Evolutionary conservation across 1,284 basidiomycete species (phyloP).

Genomic region (Anthracocystis walkeri): DNA sequence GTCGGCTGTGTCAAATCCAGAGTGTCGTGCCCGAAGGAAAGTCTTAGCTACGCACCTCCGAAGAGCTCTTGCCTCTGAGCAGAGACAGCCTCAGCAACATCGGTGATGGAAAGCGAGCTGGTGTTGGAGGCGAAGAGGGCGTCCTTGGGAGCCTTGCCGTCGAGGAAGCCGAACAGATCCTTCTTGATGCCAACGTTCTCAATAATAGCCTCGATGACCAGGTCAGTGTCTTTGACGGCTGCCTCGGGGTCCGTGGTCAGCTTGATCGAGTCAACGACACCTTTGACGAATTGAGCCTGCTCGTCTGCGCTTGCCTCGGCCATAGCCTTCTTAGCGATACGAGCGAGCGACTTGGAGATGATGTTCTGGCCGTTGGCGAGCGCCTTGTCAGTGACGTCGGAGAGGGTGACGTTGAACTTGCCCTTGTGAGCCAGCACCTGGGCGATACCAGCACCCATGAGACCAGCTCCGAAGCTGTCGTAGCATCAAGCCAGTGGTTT

Average conservation of each 20-base stretch:
- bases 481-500: background rate
- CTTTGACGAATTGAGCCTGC: constrained; percentile 68
- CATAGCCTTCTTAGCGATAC: constrained; percentile 73
- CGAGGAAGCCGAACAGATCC: constrained; percentile 73
- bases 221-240: constrained; percentile 72
- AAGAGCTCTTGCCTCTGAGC: constrained; percentile 58
- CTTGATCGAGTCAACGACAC: constrained; percentile 72
- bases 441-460: constrained; percentile 69
- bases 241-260: constrained; percentile 73
- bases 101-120: constrained; percentile 73
- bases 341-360: constrained; percentile 73
- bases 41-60: constrained; percentile 26
- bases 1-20: background rate
- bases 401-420: constrained; percentile 70
- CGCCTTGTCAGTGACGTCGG: constrained; percentile 70
- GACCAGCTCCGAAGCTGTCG: constrained; percentile 65
- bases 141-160: constrained; percentile 71
- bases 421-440: constrained; percentile 68
- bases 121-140: constrained; percentile 75
- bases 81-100: constrained; percentile 71
- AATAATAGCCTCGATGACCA: constrained; percentile 75
- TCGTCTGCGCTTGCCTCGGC: constrained; percentile 71
- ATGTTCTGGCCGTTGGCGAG: constrained; percentile 73
- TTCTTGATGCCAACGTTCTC: constrained; percentile 74
- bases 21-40: background rate